Percentiles rank a stretch among this genome's conserved stretches.
Evolutionary conservation across 164 flowering plant genomes (phyloP).

Genomic region (Piper betle): DNA sequence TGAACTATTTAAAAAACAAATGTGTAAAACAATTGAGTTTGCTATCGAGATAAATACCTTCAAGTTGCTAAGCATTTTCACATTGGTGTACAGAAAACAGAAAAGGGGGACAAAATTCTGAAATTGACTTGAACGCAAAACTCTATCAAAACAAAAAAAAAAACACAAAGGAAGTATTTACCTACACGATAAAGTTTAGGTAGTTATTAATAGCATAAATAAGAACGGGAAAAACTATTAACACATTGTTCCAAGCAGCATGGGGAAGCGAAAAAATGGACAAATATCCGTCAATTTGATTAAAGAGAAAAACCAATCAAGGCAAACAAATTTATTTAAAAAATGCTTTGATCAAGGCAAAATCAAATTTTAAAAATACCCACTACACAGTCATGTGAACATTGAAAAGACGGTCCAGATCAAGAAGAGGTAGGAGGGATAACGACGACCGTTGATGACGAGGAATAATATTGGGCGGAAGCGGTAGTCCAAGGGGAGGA

Average conservation of each 20-base stretch:
- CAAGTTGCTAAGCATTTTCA: slow-evolving; percentile 97
- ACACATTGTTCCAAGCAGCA: slow-evolving; percentile 96
- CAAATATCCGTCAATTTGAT: not conserved
- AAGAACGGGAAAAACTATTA: slow-evolving; percentile 92
- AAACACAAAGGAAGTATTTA: not conserved
- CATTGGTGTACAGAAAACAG: slow-evolving; percentile 70
- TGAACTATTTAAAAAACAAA: not conserved
- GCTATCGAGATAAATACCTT: slow-evolving; percentile 43
- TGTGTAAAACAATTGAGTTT: not conserved
- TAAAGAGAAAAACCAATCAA: not conserved
- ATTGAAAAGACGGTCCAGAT: too few species aligned
- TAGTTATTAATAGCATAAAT: slow-evolving; percentile 97
- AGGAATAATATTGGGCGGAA: too few species aligned
- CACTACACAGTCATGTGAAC: too few species aligned
- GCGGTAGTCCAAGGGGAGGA: too few species aligned
- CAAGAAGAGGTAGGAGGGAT: too few species aligned
- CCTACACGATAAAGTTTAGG: slow-evolving; percentile 98
- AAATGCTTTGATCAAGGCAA: too few species aligned
- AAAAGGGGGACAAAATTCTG: not conserved
- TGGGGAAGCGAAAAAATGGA: slow-evolving; percentile 19
- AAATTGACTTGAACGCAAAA: not conserved
- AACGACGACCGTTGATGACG: too few species aligned
- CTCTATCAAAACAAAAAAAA: not conserved
- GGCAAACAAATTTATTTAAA: not conserved
- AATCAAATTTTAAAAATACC: too few species aligned